Base-by-base conservation (phyloP, 495 filamentous ascomycete genomes). In the Penicillium flavigenum region DNA sequence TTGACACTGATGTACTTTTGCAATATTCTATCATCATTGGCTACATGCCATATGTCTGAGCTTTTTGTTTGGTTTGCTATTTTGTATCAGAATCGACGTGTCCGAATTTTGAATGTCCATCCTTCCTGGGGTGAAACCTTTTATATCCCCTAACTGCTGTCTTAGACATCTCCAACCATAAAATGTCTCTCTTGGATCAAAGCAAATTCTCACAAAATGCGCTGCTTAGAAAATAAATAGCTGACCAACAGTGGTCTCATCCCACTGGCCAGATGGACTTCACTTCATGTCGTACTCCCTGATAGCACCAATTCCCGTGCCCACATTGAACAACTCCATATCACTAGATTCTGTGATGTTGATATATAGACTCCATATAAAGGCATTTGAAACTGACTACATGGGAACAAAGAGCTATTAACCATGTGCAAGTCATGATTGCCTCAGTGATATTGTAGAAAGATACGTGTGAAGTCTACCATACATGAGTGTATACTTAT, bases 121-220 rank as follows among this genome's bases (percentile, higher is more conserved):
- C 11, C 11, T 22, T 45, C 48, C 43, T 31, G 26, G 41, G 56
- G 60, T 66, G 65, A 68, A 46, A 66, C 65, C 19, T 26, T 27
- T 38, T 24, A 48, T 56, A 34, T 60, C 48, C 54, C 55, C 51
- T 31, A 11, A 6, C 52, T 38, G 26, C 43, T 67, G 65, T 67
- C 65, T 67, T n/a, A 67, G 65, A 65, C 62, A 65, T 44, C 51
- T 48, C 51, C n/a, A 17, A 38, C 36, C 50, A 42, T 52, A 26
- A n/a, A 20, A 9, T 29, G 12, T 52, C 38, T 42, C n/a, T 20
- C 24, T 29, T 49, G 22, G 2, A 49, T 36, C 22, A 26, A 5
- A 44, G 42, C 9, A 44, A 20, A 44, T 3, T 7, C 14, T 44
- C 9, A 12, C 41, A 43, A 43, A 10, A 20, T 20, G 2, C 1